A percentile compares a stretch with the other conserved stretches of the same genome.
phyloP scores from a whole-genome alignment of 331 rosid genomes.

The Quercus phellos region DNA sequence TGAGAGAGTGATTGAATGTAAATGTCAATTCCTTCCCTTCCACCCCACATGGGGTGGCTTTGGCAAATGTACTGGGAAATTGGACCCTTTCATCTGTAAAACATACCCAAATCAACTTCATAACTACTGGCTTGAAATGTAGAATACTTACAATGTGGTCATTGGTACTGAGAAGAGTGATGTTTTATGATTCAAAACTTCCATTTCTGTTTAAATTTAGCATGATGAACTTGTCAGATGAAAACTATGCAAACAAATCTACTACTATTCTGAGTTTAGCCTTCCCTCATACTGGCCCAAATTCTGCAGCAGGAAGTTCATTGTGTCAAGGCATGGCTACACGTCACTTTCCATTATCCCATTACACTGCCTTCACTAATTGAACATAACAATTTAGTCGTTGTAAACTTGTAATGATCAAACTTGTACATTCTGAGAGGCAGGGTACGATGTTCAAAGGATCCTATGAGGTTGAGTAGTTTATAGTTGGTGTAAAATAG shows the following conservation, averaged over 20 bases:
- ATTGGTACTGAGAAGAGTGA: background rate
- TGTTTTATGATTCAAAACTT: background rate
- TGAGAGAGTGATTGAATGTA: background rate
- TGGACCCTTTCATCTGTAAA: background rate
- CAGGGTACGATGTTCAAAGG: background rate
- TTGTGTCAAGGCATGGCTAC: background rate
- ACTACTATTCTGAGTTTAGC: background rate
- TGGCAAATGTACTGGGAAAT: background rate
- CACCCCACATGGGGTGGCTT: background rate
- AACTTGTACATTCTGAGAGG: background rate
- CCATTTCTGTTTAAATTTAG: background rate
- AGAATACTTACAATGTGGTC: background rate
- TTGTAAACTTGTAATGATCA: background rate
- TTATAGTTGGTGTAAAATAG: background rate
- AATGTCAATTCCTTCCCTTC: background rate
- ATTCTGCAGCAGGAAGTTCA: background rate
- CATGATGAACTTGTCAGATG: background rate
- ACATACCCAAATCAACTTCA: background rate
- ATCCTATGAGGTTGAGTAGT: background rate
- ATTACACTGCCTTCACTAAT: background rate
- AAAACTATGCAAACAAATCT: background rate
- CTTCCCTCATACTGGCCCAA: background rate
- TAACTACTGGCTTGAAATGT: background rate
- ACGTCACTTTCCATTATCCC: background rate
- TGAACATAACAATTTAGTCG: background rate